Evolutionary conservation across 371 early-diverging fungal genomes (phyloP), one percentile per base, ranked within the genome.

Genomic region (Saksenaea vasiformis): DNA sequence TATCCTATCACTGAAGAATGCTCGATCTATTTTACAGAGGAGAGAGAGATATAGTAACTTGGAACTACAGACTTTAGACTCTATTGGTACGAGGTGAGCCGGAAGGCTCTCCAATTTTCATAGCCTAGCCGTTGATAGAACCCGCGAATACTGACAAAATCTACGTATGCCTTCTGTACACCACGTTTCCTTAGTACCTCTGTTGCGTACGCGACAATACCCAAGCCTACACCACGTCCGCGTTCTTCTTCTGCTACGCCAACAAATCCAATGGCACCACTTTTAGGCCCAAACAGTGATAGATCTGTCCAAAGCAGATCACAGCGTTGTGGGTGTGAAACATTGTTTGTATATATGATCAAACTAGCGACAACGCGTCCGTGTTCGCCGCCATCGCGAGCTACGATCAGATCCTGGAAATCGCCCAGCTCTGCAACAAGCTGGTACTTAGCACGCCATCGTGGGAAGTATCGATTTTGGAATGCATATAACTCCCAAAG

Each of bases 221-320:
- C 78, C 7, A 76, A 31, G 1, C 80, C 78, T 56, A 78, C 76
- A 5, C 78, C 80, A 63, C 78, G 68, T 0, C 80, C 80, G 37
- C 80, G 68, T 56, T 71, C 67, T 39, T 79, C 73, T 8, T 61
- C 60, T 1, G 78, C 75, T 15, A 79, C 76, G n/a, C 83, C 80
- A 22, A 82, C 83, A 53, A 78, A 79, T 24, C 80, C 73, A 73
- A 82, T 76, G 13, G 75, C 78, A 17, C 80, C 83, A 57, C 78
- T 74, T 5, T 68, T 37, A 10, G 26, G 10, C 1, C 72, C 77
- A 67, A 74, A 76, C 31, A 79, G 54, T 1, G 47, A 58, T 0
- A 56, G 38, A 36, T 82, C 71, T 10, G 69, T 68, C 83, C 83
- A 78, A 15, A 78, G 66, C 24, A 81, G 51, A 61, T 78, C 79